Percentiles rank a stretch among this genome's conserved stretches.
Conservation (phyloP, 208 protist genomes). For the Leishmania guyanensis region DNA sequence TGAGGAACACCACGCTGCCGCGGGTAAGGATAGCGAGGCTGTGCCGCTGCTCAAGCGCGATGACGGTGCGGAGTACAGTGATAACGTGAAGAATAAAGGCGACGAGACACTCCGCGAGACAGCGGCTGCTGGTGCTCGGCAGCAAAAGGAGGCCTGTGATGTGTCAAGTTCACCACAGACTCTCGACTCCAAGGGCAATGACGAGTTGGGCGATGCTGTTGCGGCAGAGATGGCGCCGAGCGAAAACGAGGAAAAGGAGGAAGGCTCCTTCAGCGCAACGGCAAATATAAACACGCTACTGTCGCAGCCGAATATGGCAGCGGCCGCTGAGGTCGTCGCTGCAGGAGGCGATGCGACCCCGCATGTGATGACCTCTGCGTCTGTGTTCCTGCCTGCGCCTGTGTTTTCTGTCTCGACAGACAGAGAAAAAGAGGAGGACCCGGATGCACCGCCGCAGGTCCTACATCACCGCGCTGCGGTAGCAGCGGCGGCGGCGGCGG, state of each 20-base stretch:
- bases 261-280: neutral
- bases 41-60: no score
- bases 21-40: neutral
- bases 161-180: neutral
- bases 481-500: neutral
- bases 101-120: no score
- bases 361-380: neutral
- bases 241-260: neutral
- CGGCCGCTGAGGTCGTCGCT: neutral
- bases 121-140: neutral
- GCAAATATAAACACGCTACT: neutral
- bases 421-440: conserved; percentile 19
- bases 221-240: neutral
- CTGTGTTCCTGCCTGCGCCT: neutral
- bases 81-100: neutral
- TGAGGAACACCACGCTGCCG: neutral
- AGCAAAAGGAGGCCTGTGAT: neutral
- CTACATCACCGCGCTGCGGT: conserved; percentile 11
- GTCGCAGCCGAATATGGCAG: neutral
- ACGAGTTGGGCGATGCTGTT: neutral
- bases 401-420: conserved; percentile 1
- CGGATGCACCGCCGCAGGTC: conserved; percentile 21
- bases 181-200: neutral
- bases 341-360: neutral
- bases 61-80: neutral